Percentiles rank a stretch among this genome's conserved stretches.
phyloP scores from a whole-genome alignment of 192 early-diverging fungal species.

The Coemansia umbellata region DNA sequence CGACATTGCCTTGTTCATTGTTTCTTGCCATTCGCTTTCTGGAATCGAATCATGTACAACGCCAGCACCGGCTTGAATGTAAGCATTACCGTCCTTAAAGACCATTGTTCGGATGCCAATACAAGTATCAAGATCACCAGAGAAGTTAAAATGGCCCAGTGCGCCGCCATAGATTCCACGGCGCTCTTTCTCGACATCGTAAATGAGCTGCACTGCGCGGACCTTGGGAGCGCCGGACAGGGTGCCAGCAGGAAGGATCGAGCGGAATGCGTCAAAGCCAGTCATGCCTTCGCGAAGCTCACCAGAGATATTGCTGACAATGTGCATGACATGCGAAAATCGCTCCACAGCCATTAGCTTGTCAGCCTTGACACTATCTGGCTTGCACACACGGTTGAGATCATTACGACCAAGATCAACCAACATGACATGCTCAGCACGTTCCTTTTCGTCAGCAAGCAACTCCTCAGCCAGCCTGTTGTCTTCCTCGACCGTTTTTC shows the following conservation, averaged over 20 bases:
- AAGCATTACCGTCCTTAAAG: slow-evolving; percentile 92
- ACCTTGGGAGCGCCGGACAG: slow-evolving; percentile 99
- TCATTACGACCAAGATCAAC: slow-evolving; percentile 99
- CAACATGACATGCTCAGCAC: slow-evolving; percentile 98
- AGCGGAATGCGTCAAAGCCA: slow-evolving; percentile 91
- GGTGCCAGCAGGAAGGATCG: slow-evolving; percentile 98
- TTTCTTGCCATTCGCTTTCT: slow-evolving; percentile 91
- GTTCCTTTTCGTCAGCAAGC: slow-evolving; percentile 90
- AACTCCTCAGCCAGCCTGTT: slow-evolving; percentile 86
- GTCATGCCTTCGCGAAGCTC: slow-evolving; percentile 85
- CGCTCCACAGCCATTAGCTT: slow-evolving; percentile 96
- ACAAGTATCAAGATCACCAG: slow-evolving; percentile 91
- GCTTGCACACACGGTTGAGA: slow-evolving; percentile 93
- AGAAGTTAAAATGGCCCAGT: slow-evolving; percentile 94
- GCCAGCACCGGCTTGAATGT: slow-evolving; percentile 94
- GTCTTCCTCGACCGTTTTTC: slow-evolving; percentile 81
- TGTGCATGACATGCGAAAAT: slow-evolving; percentile 99
- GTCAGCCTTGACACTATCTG: slow-evolving; percentile 88
- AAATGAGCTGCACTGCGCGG: slow-evolving; percentile 92
- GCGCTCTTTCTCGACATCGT: slow-evolving; percentile 83
- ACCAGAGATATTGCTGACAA: slow-evolving; percentile 95
- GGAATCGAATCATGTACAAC: slow-evolving; percentile 95
- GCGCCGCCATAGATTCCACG: slow-evolving; percentile 89
- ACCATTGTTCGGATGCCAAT: slow-evolving; percentile 99
- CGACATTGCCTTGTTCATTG: slow-evolving; percentile 90